A percentile compares a stretch with the other conserved stretches of the same genome.
phyloP scores from a whole-genome alignment of 139 green algal species.

The Chlamydomonas sp. region DNA sequence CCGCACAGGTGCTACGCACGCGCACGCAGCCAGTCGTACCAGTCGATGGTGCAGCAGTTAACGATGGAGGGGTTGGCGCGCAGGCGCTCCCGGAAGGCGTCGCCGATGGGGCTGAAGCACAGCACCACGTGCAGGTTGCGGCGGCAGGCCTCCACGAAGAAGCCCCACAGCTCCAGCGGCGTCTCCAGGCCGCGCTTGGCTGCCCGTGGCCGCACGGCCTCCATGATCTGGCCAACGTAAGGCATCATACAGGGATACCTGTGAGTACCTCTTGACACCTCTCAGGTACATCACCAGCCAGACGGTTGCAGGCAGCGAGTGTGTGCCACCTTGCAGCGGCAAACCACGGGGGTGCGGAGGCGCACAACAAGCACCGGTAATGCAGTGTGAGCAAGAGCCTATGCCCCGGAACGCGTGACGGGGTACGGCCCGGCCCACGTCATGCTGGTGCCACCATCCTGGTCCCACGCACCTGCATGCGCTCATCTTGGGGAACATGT shows the following conservation, averaged over 20 bases:
- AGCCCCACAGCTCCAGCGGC: slow-evolving; percentile 78
- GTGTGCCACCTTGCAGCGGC: too few relatives aligned
- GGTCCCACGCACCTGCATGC: slow-evolving; percentile 38
- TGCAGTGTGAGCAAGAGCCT: too few relatives aligned
- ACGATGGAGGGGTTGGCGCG: slow-evolving; percentile 81
- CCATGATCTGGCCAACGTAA: slow-evolving; percentile 61
- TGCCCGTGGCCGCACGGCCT: slow-evolving; percentile 69
- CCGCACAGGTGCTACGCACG: too few relatives aligned
- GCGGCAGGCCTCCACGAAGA: slow-evolving; percentile 71
- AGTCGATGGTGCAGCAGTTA: slow-evolving; percentile 88
- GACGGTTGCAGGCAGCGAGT: too few relatives aligned
- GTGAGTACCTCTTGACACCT: too few relatives aligned
- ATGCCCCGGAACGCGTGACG: too few relatives aligned
- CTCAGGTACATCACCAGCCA: too few relatives aligned
- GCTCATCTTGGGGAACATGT: slow-evolving; percentile 79
- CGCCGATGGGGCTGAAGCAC: slow-evolving; percentile 76
- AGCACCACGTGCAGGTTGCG: slow-evolving; percentile 50
- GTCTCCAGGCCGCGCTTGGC: slow-evolving; percentile 75
- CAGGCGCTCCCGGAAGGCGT: slow-evolving; percentile 77
- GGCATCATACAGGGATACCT: too few relatives aligned
- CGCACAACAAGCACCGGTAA: too few relatives aligned
- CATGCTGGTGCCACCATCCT: too few relatives aligned
- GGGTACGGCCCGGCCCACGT: too few relatives aligned
- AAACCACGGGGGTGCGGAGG: too few relatives aligned
- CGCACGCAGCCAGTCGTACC: slow-evolving; percentile 40